phyloP scores from a whole-genome alignment of 495 filamentous ascomycete species.

The Baudoinia panamericana region DNA sequence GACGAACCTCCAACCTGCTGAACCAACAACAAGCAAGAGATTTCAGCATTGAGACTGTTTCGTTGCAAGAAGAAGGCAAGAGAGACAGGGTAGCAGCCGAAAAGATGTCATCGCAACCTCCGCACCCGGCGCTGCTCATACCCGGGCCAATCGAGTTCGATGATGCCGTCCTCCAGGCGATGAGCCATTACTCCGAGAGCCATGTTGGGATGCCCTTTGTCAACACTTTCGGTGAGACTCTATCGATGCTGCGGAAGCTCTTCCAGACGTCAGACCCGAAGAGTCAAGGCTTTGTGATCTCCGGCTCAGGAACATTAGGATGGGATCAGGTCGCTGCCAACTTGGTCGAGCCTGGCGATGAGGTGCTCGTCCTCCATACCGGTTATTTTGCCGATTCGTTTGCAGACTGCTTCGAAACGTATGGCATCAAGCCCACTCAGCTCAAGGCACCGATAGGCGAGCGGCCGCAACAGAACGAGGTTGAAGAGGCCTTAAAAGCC shows the following conservation, averaged over 20 bases:
- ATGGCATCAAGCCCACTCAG: constrained; percentile 79
- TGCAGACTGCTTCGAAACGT: constrained; percentile 76
- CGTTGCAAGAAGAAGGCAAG: constrained; percentile 19
- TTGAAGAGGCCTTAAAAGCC: constrained; percentile 74
- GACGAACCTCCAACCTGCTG: constrained; percentile 21
- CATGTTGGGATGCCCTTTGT: constrained; percentile 85
- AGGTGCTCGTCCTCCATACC: constrained; percentile 83
- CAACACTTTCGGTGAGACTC: constrained; percentile 74
- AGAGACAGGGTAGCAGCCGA: constrained; percentile 12
- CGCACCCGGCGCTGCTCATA: constrained; percentile 76
- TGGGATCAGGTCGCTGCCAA: constrained; percentile 95
- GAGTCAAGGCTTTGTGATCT: constrained; percentile 83
- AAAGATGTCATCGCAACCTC: constrained; percentile 67
- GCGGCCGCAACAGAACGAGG: constrained; percentile 70
- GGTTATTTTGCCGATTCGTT: constrained; percentile 98
- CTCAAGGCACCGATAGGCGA: constrained; percentile 80
- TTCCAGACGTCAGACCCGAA: constrained; percentile 73
- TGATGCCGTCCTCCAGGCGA: constrained; percentile 87
- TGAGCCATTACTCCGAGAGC: constrained; percentile 93
- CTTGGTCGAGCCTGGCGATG: constrained; percentile 72
- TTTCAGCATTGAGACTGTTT: constrained; percentile 21
- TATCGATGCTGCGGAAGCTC: constrained; percentile 78
- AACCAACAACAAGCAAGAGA: constrained; percentile 10
- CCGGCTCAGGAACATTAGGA: constrained; percentile 87
- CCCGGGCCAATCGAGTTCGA: constrained; percentile 98